Evolutionary conservation across 2,329 filamentous ascomycete genomes (phyloP), one percentile per base, ranked within the genome.

Genomic region (Pseudonectria foliicola): DNA sequence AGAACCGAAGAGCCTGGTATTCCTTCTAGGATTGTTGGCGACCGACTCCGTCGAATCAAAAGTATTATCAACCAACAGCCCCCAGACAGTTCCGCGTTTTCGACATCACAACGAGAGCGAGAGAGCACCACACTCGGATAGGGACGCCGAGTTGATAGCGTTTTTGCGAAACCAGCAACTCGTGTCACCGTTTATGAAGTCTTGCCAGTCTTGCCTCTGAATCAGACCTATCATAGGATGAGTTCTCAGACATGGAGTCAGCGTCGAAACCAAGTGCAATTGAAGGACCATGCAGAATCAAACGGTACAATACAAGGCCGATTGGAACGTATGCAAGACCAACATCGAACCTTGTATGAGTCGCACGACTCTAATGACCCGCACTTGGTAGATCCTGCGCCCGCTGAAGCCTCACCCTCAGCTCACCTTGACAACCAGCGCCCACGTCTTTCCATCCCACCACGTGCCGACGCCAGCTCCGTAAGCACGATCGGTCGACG

Each of bases 401-500:
- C 31, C 11, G 14, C 31, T 24, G 45, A 41, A 10, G 13, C 35
- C 2, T 31, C 30, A 4, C 35, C 26, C 15, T 13, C 39, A 6
- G 34, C 38, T 10, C 33, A 40, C 16, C 16, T 36, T 4, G 13
- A 27, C n/a, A 21, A 29, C 13, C 23, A 34, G 10, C 15, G 23
- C 1, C 29, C 34, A 23, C 29, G 23, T 6, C 33, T 35, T 15
- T 36, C 34, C 29, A 37, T 23, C 32, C 39, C 27, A 27, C 43
- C 32, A 24, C 40, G 25, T 39, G 40, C 33, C 11, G 48, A 40
- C 35, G 50, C 36, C 5, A 58, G 50, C 31, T 49, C 38, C 3
- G 59, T 53, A 2, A 62, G 59, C 6, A 58, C 60, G 3, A 55
- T 49, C 8, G 52, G 56, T 31, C 59, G 60, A 31, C 59, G 57